Base-by-base conservation (phyloP, 139 green algal genomes). In the Chlorella ohadii region DNA sequence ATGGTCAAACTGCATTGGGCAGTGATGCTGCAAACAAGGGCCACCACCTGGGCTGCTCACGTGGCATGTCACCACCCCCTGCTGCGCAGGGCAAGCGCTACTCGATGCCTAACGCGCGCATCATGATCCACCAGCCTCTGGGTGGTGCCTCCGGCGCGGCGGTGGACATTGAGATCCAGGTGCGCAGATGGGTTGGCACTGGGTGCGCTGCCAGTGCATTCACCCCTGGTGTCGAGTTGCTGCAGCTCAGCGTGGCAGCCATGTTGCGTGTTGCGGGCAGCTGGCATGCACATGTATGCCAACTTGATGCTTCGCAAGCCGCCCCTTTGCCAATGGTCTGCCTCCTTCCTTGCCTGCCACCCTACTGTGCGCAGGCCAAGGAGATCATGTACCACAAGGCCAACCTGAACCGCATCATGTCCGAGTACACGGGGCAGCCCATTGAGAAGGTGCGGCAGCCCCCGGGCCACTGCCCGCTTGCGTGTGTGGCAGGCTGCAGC, bases 371-470 rank as follows among this genome's bases (percentile, higher is more conserved):
- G 16, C 94, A 98, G 92, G 96, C 97, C 76, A 96, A 96, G 83
- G 97, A 99, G 90, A 99, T 99, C 89, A 99, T 99, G 96, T 99
- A 97, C 90, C 97, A 99, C 90, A 99, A 99, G 88, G 94, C 91
- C 64, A 99, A 99, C 90, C 90, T 99, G 59, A 99, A 99, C 90
- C 90, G 93, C 78, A 98, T 99, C 90, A 98, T 99, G 94, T 89
- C 96, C 12, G 93, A 96, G 23, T 97, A 96, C 93, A 98, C 94
- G 0, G 75, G 87, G 19, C 93, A 98, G 89, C 90, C 94, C 23
- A 90, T 97, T 56, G 90, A 93, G 56, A 90, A 93, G 84, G 88
- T 90, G 65, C 2, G 51, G 51, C 51, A 13, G 51, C 15, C 11
- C 15, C 22, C 51, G 44, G 44, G 44, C 51, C 51, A 59, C n/a